Evolutionary conservation across 331 rosid species (phyloP).

Genomic region (Malus hybrid): DNA sequence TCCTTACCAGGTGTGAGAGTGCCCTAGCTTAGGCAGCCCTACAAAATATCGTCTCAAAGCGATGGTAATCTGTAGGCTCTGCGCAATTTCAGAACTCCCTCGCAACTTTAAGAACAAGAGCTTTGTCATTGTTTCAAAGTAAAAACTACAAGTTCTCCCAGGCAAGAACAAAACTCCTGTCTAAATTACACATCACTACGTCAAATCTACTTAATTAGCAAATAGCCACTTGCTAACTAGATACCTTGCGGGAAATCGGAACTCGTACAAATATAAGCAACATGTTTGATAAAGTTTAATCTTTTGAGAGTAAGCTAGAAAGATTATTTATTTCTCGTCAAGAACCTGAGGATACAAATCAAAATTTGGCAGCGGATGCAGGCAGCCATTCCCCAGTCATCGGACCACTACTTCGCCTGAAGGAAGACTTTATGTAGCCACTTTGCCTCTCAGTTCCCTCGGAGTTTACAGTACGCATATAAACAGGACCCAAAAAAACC

Average conservation of each 20-base stretch:
- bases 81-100: not conserved
- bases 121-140: not conserved
- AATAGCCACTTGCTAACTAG: not conserved
- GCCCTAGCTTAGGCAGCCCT: too few relatives aligned
- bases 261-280: not conserved
- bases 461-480: slow-evolving; percentile 62
- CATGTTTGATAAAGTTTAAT: not conserved
- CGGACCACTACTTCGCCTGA: slow-evolving; percentile 1
- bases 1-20: too few relatives aligned
- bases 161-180: not conserved
- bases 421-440: slow-evolving; percentile 7
- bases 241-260: not conserved
- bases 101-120: not conserved
- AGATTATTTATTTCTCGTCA: not conserved
- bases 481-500: slow-evolving; percentile 70
- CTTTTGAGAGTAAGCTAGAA: not conserved
- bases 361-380: slow-evolving; percentile 6
- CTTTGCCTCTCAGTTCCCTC: slow-evolving; percentile 34
- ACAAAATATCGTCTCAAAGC: too few relatives aligned
- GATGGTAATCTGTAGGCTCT: not conserved
- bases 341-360: not conserved
- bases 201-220: not conserved
- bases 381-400: slow-evolving; percentile 14
- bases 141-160: not conserved
- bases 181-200: not conserved